Conservation (phyloP, 768 basidiomycete species). For the Suillus subaureus region DNA sequence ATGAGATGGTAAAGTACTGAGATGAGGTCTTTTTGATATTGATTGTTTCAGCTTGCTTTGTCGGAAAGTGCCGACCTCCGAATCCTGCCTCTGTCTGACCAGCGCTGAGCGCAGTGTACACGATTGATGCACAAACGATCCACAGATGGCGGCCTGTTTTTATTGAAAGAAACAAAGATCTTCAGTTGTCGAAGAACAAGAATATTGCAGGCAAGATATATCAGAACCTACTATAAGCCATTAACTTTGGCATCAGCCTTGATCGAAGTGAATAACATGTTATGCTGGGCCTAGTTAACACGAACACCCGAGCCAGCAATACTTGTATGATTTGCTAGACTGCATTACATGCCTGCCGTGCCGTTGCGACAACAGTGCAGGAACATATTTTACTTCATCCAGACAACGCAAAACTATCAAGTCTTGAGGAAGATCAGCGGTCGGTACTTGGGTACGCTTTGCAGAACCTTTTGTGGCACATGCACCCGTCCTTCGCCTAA, state of each 20-base stretch:
- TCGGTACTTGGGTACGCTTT: constrained; percentile 2
- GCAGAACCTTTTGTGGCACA: constrained; percentile 31
- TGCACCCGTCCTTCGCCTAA: constrained; percentile 28
- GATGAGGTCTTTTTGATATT: neutral
- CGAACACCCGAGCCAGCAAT: neutral
- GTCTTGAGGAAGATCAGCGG: neutral
- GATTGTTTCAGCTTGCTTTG: neutral
- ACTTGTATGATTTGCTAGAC: neutral
- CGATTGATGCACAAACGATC: too few relatives aligned
- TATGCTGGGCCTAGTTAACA: neutral
- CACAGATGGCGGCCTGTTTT: neutral
- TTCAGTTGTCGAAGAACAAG: neutral
- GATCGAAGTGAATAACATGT: neutral
- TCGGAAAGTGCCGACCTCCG: neutral
- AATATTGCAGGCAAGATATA: neutral
- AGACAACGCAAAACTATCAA: neutral
- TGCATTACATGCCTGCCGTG: neutral
- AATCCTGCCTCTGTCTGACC: neutral
- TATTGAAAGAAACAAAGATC: neutral
- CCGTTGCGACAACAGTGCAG: neutral
- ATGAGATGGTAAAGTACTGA: neutral
- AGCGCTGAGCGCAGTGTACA: too few relatives aligned
- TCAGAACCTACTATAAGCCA: neutral
- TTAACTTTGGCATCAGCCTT: neutral
- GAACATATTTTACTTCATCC: neutral